Evolutionary conservation across 2,329 filamentous ascomycete genomes (phyloP).

Genomic region (Aspergillus quadricinctus): DNA sequence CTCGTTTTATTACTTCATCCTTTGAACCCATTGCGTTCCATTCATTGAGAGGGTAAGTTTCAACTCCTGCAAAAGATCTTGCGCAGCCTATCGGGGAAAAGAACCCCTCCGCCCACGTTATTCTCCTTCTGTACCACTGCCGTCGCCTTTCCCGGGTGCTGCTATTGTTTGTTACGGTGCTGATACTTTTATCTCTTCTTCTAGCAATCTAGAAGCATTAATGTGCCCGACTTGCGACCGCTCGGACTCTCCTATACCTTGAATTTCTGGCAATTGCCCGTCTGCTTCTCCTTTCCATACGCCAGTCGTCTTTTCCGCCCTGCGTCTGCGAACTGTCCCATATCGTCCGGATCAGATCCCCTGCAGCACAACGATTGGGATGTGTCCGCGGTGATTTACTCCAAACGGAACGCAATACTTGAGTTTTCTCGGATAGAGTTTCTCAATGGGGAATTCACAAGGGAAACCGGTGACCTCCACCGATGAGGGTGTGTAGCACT

Average conservation of each 20-base stretch:
- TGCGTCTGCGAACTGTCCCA: background rate
- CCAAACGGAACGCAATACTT: background rate
- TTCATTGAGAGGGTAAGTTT: slow-evolving; percentile 12
- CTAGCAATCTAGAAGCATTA: slow-evolving; percentile 8
- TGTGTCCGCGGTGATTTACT: slow-evolving; percentile 6
- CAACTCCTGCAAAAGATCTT: slow-evolving; percentile 5
- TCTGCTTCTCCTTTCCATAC: background rate
- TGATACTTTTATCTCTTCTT: slow-evolving; percentile 10
- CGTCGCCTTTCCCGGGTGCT: slow-evolving; percentile 4
- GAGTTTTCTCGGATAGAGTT: background rate
- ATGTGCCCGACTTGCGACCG: background rate
- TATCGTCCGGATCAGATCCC: background rate
- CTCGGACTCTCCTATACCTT: background rate
- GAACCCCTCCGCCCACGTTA: slow-evolving; percentile 19
- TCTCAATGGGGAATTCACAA: slow-evolving; percentile 84
- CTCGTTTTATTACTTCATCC: background rate
- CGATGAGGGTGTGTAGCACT: slow-evolving; percentile 75
- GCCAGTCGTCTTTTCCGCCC: background rate
- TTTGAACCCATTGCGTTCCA: slow-evolving; percentile 6
- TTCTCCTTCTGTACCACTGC: slow-evolving; percentile 5
- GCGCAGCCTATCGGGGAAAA: slow-evolving; percentile 12
- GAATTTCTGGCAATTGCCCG: background rate
- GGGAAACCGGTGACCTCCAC: slow-evolving; percentile 89
- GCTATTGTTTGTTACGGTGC: slow-evolving; percentile 9
- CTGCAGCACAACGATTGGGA: slow-evolving; percentile 10